A percentile compares a stretch with the other conserved stretches of the same genome.
These are phyloP conservation scores for Calocybe gambosa DNA, from an alignment of 1,284 basidiomycete species.

Conservation along the genomic window DNA sequence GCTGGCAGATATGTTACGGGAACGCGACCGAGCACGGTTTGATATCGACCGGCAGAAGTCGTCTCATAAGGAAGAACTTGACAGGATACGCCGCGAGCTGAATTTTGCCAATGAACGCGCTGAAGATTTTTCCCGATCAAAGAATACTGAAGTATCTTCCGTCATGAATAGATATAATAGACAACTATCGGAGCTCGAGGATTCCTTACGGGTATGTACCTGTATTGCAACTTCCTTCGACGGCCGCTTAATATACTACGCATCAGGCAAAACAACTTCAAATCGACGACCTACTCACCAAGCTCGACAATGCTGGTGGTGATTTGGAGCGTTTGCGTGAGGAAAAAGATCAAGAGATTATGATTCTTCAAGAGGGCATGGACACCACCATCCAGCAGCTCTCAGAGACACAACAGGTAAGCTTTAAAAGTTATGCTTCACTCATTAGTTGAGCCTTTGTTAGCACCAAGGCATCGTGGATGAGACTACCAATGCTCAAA, in stretches of 20 bases:
- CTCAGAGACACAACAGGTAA: constrained; percentile 80
- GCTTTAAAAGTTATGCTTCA: constrained; percentile 6
- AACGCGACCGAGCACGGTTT: constrained; percentile 93
- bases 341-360: constrained; percentile 96
- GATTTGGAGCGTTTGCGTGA: constrained; percentile 83
- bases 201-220: constrained; percentile 74
- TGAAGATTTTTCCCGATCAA: constrained; percentile 87
- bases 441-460: constrained; percentile 6
- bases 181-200: constrained; percentile 93
- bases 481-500: constrained; percentile 90
- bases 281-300: constrained; percentile 84
- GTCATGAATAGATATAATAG: constrained; percentile 94
- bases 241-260: constrained; percentile 8
- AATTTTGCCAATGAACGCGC: constrained; percentile 98
- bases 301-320: constrained; percentile 68
- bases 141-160: constrained; percentile 87
- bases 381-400: constrained; percentile 90
- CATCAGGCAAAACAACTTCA: constrained; percentile 85
- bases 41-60: constrained; percentile 96
- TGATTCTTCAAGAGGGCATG: constrained; percentile 95
- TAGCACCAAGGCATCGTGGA: constrained; percentile 82
- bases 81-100: constrained; percentile 89
- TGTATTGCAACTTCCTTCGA: constrained; percentile 1
- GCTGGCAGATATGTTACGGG: constrained; percentile 97
- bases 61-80: constrained; percentile 92